phyloP scores from a whole-genome alignment of 139 green algal genomes.

The Chlorella sp. region DNA sequence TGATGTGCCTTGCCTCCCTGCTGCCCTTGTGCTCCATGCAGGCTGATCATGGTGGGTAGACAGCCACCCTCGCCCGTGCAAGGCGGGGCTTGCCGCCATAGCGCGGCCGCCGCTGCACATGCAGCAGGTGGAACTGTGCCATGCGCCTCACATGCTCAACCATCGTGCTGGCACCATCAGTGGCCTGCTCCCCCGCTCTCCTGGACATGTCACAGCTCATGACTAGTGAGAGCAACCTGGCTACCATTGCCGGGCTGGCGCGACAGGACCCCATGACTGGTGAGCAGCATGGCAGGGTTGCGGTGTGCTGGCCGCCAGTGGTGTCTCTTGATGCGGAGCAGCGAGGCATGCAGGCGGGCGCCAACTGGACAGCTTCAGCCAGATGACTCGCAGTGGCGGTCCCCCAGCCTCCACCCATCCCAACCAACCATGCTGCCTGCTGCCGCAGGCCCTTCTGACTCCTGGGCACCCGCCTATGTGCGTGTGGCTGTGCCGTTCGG shows the following conservation, averaged over 20 bases:
- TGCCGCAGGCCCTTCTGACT: constrained; percentile 3
- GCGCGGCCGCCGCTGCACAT: too few species aligned
- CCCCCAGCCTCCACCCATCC: not conserved
- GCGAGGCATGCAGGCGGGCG: not conserved
- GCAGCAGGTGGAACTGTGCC: too few species aligned
- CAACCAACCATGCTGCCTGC: too few species aligned
- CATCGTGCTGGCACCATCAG: too few species aligned
- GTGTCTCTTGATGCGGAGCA: too few species aligned
- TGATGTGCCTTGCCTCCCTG: too few species aligned
- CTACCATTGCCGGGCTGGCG: not conserved
- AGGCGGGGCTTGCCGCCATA: too few species aligned
- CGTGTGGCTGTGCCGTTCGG: constrained; percentile 15
- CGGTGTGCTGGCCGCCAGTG: too few species aligned
- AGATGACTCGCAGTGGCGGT: not conserved
- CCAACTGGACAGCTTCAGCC: not conserved
- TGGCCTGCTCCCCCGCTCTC: too few species aligned
- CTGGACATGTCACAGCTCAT: not conserved
- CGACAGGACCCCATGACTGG: constrained; percentile 15
- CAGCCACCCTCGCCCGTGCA: too few species aligned
- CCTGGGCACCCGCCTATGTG: constrained; percentile 6
- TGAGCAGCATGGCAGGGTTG: not conserved
- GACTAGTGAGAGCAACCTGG: not conserved
- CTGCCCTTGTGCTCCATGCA: not conserved
- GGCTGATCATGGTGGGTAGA: constrained; percentile 15
- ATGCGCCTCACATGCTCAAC: too few species aligned